Evolutionary conservation across 371 early-diverging fungal genomes (phyloP).

Genomic region (Massospora cicadina): DNA sequence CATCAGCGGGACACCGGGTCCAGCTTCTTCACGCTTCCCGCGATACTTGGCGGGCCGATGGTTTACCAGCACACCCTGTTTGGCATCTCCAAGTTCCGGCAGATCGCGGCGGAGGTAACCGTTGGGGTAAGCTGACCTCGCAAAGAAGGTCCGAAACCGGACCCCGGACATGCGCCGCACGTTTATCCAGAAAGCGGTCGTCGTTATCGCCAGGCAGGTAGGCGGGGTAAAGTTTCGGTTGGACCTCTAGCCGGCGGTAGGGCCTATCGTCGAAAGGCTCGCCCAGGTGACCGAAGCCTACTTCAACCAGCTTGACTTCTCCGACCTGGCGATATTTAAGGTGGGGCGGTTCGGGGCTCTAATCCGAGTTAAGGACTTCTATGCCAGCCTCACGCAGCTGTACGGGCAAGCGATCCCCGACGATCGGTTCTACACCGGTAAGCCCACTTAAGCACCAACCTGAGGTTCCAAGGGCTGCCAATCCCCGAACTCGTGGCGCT

Average conservation of each 20-base stretch:
- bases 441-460: neutral
- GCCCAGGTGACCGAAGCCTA: slow-evolving; percentile 3
- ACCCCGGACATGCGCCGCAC: neutral
- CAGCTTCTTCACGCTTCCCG: slow-evolving; percentile 1
- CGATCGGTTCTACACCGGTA: slow-evolving; percentile 4
- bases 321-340: slow-evolving; percentile 1
- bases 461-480: neutral
- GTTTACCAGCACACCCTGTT: neutral
- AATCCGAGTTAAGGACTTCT: slow-evolving; percentile 1
- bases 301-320: slow-evolving; percentile 5
- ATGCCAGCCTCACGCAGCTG: neutral
- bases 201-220: slow-evolving; percentile 1
- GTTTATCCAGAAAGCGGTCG: slow-evolving; percentile 5
- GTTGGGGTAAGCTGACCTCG: too few relatives aligned
- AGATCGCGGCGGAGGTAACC: slow-evolving; percentile 1
- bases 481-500: neutral
- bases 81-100: slow-evolving; percentile 1
- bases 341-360: neutral
- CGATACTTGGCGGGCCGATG: neutral
- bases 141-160: neutral
- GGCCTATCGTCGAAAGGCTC: neutral
- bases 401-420: neutral
- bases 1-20: neutral
- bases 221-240: neutral
- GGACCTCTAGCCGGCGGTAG: neutral